Conservation (phyloP, 805 yeast genomes). For the Candida tibetensis region DNA sequence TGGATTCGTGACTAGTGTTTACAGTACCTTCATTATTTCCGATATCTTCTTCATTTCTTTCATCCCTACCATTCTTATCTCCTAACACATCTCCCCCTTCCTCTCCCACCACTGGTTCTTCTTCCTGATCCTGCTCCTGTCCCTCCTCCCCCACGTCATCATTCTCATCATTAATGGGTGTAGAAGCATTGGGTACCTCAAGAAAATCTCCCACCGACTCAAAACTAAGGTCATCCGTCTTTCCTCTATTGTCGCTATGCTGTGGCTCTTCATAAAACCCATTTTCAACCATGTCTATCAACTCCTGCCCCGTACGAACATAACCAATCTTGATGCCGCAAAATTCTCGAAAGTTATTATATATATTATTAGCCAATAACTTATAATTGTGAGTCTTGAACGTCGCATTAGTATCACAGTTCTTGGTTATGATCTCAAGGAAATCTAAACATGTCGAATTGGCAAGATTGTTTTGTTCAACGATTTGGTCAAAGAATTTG, state of each 20-base stretch:
- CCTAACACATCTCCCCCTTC: not conserved
- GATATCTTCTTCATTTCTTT: not conserved
- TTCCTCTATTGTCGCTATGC: constrained; percentile 6
- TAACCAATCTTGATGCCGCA: constrained; percentile 22
- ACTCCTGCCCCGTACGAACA: constrained; percentile 29
- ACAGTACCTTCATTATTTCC: not conserved
- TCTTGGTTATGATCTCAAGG: constrained; percentile 42
- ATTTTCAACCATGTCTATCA: constrained; percentile 25
- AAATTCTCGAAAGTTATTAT: constrained; percentile 27
- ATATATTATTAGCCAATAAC: constrained; percentile 28
- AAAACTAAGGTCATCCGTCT: constrained; percentile 1
- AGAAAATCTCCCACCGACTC: constrained; percentile 21
- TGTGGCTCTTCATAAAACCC: constrained; percentile 10
- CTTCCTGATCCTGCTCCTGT: no score
- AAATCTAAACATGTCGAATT: constrained; percentile 77
- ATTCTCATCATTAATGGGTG: constrained; percentile 26
- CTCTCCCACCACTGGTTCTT: no score
- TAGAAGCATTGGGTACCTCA: constrained; percentile 21
- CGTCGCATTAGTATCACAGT: constrained; percentile 18
- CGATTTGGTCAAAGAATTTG: constrained; percentile 45
- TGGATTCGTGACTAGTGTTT: no score
- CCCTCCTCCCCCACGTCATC: constrained; percentile 6
- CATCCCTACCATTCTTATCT: no score
- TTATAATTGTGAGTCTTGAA: constrained; percentile 23
- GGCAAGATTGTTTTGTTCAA: constrained; percentile 56